Conservation (phyloP, 345 rosid species). For the Dovyalis caffra region DNA sequence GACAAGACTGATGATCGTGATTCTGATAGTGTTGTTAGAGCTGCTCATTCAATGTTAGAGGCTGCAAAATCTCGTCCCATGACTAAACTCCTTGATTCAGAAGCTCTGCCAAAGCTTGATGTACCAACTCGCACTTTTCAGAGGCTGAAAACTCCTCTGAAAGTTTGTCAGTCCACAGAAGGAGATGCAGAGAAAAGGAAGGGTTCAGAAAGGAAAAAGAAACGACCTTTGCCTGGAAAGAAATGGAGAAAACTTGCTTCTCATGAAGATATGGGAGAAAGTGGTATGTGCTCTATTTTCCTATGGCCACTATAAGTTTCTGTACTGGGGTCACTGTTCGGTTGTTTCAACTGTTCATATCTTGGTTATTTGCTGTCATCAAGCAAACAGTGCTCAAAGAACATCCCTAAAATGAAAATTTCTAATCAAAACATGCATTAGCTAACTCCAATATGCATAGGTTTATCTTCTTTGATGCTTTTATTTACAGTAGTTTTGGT, state of each 20-base stretch:
- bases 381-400: neutral
- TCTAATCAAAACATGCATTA: neutral
- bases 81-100: constrained; percentile 76
- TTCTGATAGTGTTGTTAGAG: constrained; percentile 59
- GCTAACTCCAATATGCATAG: too few species aligned
- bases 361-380: neutral
- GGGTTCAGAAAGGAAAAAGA: constrained; percentile 44
- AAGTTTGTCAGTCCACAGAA: constrained; percentile 41
- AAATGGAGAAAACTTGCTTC: constrained; percentile 78
- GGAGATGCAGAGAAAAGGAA: constrained; percentile 45
- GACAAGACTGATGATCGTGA: constrained; percentile 37
- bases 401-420: neutral
- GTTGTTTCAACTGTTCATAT: neutral
- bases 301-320: constrained; percentile 6
- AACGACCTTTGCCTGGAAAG: constrained; percentile 81
- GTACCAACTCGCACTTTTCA: constrained; percentile 70
- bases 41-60: constrained; percentile 52
- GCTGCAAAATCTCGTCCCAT: constrained; percentile 84
- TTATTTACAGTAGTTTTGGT: neutral
- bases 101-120: constrained; percentile 78
- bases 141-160: constrained; percentile 59
- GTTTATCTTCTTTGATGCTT: neutral
- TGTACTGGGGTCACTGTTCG: neutral
- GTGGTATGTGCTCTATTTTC: constrained; percentile 44
- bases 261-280: constrained; percentile 54